Conservation (phyloP, 2,329 filamentous ascomycete genomes). For the Phialophora expanda region DNA sequence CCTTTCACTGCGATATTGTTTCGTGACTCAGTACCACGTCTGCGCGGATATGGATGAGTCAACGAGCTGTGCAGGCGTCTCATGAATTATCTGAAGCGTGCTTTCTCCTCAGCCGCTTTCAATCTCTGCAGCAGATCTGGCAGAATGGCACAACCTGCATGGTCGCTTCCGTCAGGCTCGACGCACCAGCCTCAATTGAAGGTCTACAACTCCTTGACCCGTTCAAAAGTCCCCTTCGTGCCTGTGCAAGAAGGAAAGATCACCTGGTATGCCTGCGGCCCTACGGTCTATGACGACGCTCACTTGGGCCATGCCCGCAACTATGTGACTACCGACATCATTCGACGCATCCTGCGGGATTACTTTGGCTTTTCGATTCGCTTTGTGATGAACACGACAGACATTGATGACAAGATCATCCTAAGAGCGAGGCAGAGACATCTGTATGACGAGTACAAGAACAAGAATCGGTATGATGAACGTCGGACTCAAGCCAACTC, state of each 20-base stretch:
- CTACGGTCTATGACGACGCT: conserved; percentile 82
- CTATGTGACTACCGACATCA: conserved; percentile 88
- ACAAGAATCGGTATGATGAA: conserved; percentile 49
- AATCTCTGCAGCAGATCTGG: conserved; percentile 18
- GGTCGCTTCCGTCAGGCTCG: conserved; percentile 50
- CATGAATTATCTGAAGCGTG: conserved; percentile 30
- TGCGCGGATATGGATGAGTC: conserved; percentile 24
- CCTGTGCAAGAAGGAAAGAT: conserved; percentile 72
- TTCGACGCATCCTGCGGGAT: conserved; percentile 78
- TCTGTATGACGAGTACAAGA: conserved; percentile 72
- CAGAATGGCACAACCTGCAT: conserved; percentile 49
- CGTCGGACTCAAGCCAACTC: not conserved
- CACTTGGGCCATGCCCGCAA: conserved; percentile 85
- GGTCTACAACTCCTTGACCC: conserved; percentile 80
- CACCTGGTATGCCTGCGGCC: conserved; percentile 88
- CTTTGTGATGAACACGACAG: conserved; percentile 94
- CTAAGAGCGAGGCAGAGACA: conserved; percentile 75
- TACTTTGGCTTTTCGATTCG: conserved; percentile 83
- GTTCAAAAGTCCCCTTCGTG: conserved; percentile 73
- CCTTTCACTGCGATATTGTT: not conserved
- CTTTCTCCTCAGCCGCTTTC: conserved; percentile 28
- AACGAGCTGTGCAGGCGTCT: conserved; percentile 21
- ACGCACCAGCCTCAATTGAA: conserved; percentile 63
- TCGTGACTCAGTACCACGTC: conserved; percentile 5
- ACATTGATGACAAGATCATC: conserved; percentile 78